phyloP scores from a whole-genome alignment of 495 filamentous ascomycete genomes.

The Trichocladium antarcticum region DNA sequence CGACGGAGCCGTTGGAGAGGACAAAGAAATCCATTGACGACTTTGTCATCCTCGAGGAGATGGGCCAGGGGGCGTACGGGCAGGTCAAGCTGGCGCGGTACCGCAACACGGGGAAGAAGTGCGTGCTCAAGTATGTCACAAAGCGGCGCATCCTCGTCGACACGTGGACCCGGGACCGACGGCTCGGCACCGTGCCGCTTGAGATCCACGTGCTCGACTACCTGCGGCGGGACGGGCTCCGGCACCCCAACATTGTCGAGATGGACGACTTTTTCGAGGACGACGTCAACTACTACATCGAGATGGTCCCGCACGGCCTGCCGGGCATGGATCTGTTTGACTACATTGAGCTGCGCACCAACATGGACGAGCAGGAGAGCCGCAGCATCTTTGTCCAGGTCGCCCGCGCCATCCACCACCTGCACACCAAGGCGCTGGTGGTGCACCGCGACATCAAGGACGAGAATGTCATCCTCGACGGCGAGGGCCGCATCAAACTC shows the following conservation, averaged over 20 bases:
- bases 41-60: conserved; percentile 90
- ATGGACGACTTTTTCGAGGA: conserved; percentile 99
- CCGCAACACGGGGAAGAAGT: conserved; percentile 68
- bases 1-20: conserved; percentile 37
- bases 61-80: conserved; percentile 96
- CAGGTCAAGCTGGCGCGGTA: conserved; percentile 94
- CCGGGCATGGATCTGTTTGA: conserved; percentile 99
- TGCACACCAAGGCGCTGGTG: conserved; percentile 83
- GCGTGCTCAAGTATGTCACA: conserved; percentile 95
- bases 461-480: conserved; percentile 92
- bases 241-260: conserved; percentile 93
- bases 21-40: conserved; percentile 84
- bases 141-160: conserved; percentile 95
- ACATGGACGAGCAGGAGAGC: conserved; percentile 91
- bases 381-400: conserved; percentile 93
- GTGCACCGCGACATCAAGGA: conserved; percentile 99
- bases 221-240: conserved; percentile 71
- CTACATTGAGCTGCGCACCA: conserved; percentile 91
- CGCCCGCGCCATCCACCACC: conserved; percentile 74
- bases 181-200: conserved; percentile 90
- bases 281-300: conserved; percentile 96
- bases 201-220: conserved; percentile 98
- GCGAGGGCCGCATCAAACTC: conserved; percentile 89
- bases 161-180: conserved; percentile 92
- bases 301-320: conserved; percentile 91